These are phyloP conservation scores for Choanephora cucurbitarum DNA, from an alignment of 371 early-diverging fungal species.

Conservation along the genomic window DNA sequence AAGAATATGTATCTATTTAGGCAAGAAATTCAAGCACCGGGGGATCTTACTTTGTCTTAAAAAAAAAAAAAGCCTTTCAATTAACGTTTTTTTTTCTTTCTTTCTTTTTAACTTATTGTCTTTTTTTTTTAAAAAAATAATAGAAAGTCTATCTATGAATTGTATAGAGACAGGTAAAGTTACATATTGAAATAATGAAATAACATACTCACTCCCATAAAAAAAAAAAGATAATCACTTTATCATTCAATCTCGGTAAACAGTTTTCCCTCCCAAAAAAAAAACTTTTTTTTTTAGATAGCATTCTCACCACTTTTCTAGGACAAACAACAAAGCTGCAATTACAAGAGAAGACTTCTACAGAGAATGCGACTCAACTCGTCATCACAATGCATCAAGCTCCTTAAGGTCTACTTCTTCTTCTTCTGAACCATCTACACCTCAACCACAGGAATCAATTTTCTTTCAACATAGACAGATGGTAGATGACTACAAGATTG, in stretches of 20 bases:
- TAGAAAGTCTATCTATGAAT: too few species aligned
- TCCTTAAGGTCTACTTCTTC: neutral
- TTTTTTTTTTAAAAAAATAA: neutral
- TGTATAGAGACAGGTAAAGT: slow-evolving; percentile 8
- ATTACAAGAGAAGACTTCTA: too few species aligned
- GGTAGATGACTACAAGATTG: neutral
- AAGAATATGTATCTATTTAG: too few species aligned
- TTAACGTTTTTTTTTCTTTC: slow-evolving; percentile 5
- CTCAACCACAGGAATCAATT: neutral
- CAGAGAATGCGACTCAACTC: too few species aligned
- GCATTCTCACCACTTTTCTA: too few species aligned
- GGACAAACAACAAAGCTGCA: too few species aligned
- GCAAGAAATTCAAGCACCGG: too few species aligned
- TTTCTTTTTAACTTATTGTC: neutral
- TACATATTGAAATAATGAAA: neutral
- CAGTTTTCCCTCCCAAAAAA: too few species aligned
- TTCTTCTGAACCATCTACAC: neutral
- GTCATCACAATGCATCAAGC: neutral
- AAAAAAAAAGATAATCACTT: neutral
- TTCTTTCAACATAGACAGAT: neutral
- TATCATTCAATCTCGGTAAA: neutral
- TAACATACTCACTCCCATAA: neutral
- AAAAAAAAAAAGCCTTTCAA: neutral
- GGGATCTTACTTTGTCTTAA: too few species aligned
- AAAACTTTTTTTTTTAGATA: too few species aligned